Percentiles rank a stretch among this genome's conserved stretches.
Evolutionary conservation across 305 asterid species (phyloP).

Genomic region (Andrographis paniculata): DNA sequence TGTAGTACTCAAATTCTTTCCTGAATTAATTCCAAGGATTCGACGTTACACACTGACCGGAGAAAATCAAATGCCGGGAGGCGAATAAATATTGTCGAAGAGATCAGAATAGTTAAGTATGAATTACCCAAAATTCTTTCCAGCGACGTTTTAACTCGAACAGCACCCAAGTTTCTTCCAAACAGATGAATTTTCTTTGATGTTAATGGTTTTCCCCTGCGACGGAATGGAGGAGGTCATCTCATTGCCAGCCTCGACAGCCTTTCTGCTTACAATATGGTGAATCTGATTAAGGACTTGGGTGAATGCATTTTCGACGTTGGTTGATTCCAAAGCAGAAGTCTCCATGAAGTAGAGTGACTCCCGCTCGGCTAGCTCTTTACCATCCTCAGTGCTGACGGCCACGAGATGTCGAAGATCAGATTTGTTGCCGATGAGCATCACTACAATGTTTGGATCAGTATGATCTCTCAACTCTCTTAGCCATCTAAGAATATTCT

Average conservation of each 20-base stretch:
- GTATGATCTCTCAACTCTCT: constrained; percentile 72
- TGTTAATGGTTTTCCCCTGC: constrained; percentile 49
- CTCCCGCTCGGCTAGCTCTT: constrained; percentile 58
- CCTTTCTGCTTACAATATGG: constrained; percentile 46
- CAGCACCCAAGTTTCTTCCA: constrained; percentile 71
- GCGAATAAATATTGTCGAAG: no score
- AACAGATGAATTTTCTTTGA: constrained; percentile 45
- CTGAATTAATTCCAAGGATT: no score
- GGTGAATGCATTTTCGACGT: constrained; percentile 59
- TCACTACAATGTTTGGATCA: constrained; percentile 64
- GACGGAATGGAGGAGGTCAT: constrained; percentile 56
- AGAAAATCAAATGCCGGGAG: no score
- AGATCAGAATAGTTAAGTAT: no score
- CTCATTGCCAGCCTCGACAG: constrained; percentile 69
- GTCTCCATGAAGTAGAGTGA: constrained; percentile 83
- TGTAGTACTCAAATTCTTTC: no score
- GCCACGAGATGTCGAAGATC: constrained; percentile 84
- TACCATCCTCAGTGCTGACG: constrained; percentile 62
- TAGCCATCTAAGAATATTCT: constrained; percentile 65
- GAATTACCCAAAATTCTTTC: constrained; percentile 14
- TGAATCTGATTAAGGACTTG: constrained; percentile 63
- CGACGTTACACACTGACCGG: no score
- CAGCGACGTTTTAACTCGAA: constrained; percentile 35
- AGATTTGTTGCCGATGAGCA: constrained; percentile 82
- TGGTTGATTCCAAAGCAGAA: constrained; percentile 73